Percentiles rank a stretch among this genome's conserved stretches.
phyloP scores from a whole-genome alignment of 202 grass and related monocot species.

The Setaria italica region DNA sequence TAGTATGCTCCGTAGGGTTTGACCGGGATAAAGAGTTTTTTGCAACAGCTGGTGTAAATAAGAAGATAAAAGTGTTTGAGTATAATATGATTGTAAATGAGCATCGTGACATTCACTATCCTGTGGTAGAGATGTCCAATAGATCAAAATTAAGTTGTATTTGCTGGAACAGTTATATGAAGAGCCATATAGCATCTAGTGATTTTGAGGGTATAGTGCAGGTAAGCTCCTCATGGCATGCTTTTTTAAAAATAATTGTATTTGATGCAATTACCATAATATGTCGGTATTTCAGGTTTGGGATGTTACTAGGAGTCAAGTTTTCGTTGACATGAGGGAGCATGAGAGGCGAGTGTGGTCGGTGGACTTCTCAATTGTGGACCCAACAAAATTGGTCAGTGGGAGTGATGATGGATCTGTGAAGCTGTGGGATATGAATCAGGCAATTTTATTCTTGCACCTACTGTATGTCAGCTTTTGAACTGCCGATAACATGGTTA shows the following conservation, averaged over 20 bases:
- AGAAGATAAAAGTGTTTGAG: conserved; percentile 99
- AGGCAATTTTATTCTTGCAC: conserved; percentile 96
- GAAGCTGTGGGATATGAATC: conserved; percentile 99
- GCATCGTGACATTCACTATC: conserved; percentile 95
- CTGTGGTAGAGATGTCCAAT: conserved; percentile 96
- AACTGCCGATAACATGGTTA: conserved; percentile 60
- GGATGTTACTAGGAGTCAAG: conserved; percentile 93
- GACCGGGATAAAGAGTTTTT: conserved; percentile 96
- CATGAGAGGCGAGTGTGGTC: conserved; percentile 98
- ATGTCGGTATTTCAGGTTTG: conserved; percentile 67
- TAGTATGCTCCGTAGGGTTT: conserved; percentile 96
- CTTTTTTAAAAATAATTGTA: conserved; percentile 19
- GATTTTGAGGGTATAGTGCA: conserved; percentile 97
- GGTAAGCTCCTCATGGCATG: conserved; percentile 55
- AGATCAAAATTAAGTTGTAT: conserved; percentile 94
- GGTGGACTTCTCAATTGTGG: conserved; percentile 91
- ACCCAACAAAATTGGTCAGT: conserved; percentile 95
- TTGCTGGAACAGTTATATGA: conserved; percentile 99
- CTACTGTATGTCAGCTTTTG: conserved; percentile 87
- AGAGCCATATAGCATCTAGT: conserved; percentile 95
- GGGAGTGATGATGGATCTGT: conserved; percentile 94
- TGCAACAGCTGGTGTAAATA: conserved; percentile 98
- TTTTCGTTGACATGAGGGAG: conserved; percentile 94
- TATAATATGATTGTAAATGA: conserved; percentile 91
- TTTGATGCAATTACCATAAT: conserved; percentile 27